These are phyloP conservation scores for Mycena maculata DNA, from an alignment of 768 basidiomycete species.

Conservation along the genomic window DNA sequence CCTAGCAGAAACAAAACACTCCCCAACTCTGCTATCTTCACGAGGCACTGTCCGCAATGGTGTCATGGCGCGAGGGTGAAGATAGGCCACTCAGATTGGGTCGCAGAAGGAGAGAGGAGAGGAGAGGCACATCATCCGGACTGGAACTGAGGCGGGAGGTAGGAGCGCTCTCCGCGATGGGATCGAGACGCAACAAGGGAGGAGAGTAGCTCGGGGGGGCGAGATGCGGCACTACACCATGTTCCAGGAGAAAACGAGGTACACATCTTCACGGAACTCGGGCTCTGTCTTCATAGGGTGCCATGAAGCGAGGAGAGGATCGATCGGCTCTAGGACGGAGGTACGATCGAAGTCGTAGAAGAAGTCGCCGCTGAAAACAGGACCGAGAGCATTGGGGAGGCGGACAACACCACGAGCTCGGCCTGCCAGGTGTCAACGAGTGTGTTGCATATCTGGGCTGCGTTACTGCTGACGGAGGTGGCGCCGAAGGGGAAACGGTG, in stretches of 20 bases:
- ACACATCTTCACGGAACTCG: constrained; percentile 34
- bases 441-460: constrained; percentile 35
- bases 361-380: no score
- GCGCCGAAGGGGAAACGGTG: constrained; percentile 38
- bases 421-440: constrained; percentile 28
- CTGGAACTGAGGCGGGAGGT: no score
- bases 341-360: constrained; percentile 21
- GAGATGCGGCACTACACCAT: constrained; percentile 35
- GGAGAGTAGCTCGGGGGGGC: constrained; percentile 43
- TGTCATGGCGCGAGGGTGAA: no score
- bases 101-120: no score
- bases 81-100: no score
- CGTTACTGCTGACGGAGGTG: constrained; percentile 29
- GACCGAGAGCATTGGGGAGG: not conserved
- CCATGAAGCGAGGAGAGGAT: constrained; percentile 40
- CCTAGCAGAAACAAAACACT: no score
- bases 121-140: no score
- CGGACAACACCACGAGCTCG: not conserved
- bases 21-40: no score
- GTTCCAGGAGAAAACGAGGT: constrained; percentile 47
- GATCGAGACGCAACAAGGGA: no score
- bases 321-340: no score
- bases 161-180: no score
- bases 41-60: no score
- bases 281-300: constrained; percentile 36